phyloP scores from a whole-genome alignment of 2,329 filamentous ascomycete genomes.

The Pseudocercospora eumusae region DNA sequence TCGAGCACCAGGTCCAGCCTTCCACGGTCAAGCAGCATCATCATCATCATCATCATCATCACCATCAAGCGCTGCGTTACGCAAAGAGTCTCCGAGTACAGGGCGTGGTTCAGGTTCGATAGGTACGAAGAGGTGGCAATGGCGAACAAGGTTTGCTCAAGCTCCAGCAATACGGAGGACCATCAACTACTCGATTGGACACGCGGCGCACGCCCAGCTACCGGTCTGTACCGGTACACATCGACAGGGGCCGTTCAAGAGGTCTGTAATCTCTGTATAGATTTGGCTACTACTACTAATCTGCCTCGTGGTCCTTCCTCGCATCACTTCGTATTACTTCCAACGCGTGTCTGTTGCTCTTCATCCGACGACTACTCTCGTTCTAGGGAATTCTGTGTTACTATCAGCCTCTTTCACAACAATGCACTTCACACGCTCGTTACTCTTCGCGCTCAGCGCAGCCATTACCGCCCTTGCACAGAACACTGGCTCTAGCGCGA shows the following conservation, averaged over 20 bases:
- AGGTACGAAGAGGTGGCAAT: not conserved
- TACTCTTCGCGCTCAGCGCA: conserved; percentile 49
- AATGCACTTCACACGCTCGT: conserved; percentile 50
- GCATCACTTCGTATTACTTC: conserved; percentile 13
- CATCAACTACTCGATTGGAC: not conserved
- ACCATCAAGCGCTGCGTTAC: not conserved
- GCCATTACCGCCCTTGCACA: conserved; percentile 45
- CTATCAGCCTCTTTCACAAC: conserved; percentile 12
- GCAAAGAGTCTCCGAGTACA: not conserved
- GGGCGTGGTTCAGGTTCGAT: not conserved
- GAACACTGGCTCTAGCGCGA: conserved; percentile 34
- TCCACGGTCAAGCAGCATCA: not conserved
- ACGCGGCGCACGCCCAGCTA: conserved; percentile 11
- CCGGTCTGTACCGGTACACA: conserved; percentile 16
- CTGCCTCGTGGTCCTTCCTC: conserved; percentile 11
- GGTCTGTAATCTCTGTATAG: no score
- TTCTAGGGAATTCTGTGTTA: conserved; percentile 9
- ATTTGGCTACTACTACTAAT: conserved; percentile 11
- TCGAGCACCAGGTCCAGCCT: not conserved
- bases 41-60: not conserved
- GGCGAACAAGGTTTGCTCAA: not conserved
- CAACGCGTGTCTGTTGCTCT: conserved; percentile 12
- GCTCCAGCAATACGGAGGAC: not conserved
- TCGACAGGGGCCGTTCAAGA: conserved; percentile 19
- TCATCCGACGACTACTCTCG: conserved; percentile 9